Evolutionary conservation across 805 yeast genomes (phyloP).

Genomic region (Candida adriatica): DNA sequence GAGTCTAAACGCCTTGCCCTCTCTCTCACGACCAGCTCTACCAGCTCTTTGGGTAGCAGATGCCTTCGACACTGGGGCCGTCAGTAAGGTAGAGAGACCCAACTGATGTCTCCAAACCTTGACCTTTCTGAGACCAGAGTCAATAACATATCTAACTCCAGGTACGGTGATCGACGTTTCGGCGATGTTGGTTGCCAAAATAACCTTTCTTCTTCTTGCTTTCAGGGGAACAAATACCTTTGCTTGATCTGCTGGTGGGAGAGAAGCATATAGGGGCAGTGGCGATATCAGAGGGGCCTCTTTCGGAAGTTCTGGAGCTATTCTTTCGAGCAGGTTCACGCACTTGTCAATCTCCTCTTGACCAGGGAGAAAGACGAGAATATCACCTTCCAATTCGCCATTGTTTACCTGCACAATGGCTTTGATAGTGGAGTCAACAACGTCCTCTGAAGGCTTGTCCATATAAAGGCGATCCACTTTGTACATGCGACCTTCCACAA

Average conservation of each 20-base stretch:
- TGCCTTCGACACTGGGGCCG: slow-evolving; percentile 90
- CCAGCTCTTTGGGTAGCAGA: slow-evolving; percentile 95
- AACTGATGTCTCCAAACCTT: slow-evolving; percentile 92
- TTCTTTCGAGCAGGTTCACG: slow-evolving; percentile 49
- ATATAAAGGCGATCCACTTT: slow-evolving; percentile 73
- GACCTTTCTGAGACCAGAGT: slow-evolving; percentile 87
- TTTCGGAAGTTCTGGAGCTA: slow-evolving; percentile 61
- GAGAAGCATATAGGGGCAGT: slow-evolving; percentile 87
- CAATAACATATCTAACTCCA: slow-evolving; percentile 89
- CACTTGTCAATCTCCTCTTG: slow-evolving; percentile 95
- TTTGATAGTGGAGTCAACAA: slow-evolving; percentile 72
- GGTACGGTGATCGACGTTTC: slow-evolving; percentile 96
- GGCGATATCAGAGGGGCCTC: slow-evolving; percentile 73
- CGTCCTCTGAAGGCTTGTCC: slow-evolving; percentile 62
- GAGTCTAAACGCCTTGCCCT: slow-evolving; percentile 83
- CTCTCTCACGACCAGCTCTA: slow-evolving; percentile 97
- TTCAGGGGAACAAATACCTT: slow-evolving; percentile 66
- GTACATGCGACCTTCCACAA: slow-evolving; percentile 84
- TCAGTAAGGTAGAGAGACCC: slow-evolving; percentile 86
- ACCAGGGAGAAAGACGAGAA: slow-evolving; percentile 90
- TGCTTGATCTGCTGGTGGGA: slow-evolving; percentile 79
- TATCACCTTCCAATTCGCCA: slow-evolving; percentile 75
- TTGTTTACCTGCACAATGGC: slow-evolving; percentile 72
- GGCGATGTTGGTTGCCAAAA: slow-evolving; percentile 92
- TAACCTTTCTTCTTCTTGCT: slow-evolving; percentile 71